These are phyloP conservation scores for Talaromyces proteolyticus DNA, from an alignment of 495 filamentous ascomycete genomes.

Conservation along the genomic window DNA sequence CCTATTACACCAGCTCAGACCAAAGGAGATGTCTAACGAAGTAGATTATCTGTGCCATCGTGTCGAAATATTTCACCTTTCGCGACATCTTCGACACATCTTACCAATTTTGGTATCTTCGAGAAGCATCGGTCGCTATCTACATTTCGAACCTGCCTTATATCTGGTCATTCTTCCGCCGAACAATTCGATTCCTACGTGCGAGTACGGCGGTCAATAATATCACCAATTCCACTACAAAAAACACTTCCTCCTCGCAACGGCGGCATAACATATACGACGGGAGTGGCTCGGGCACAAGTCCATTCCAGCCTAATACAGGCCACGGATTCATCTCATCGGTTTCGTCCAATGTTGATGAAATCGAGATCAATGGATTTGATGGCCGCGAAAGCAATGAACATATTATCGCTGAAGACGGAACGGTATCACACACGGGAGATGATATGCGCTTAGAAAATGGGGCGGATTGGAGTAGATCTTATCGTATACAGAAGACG, in stretches of 20 bases:
- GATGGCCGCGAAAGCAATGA: no score
- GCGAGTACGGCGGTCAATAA: not conserved
- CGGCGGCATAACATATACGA: not conserved
- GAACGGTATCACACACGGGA: no score
- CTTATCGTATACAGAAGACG: not conserved
- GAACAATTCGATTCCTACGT: not conserved
- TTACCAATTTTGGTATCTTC: slow-evolving; percentile 48
- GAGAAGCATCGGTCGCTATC: slow-evolving; percentile 37
- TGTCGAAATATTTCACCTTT: slow-evolving; percentile 43
- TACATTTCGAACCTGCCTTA: slow-evolving; percentile 43
- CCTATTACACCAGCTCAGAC: not conserved
- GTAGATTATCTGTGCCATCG: slow-evolving; percentile 30
- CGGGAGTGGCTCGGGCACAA: not conserved
- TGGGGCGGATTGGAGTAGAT: not conserved
- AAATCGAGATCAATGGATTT: not conserved
- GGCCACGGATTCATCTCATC: not conserved
- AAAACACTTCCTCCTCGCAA: no score
- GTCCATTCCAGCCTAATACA: not conserved
- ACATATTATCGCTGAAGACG: no score
- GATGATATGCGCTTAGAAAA: not conserved
- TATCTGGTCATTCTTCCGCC: slow-evolving; percentile 35
- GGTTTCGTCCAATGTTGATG: not conserved
- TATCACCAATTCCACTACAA: no score
- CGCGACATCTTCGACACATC: slow-evolving; percentile 27
- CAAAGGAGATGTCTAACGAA: not conserved